Base-by-base conservation (phyloP, 2,329 filamentous ascomycete genomes). In the Triangularia setosa region DNA sequence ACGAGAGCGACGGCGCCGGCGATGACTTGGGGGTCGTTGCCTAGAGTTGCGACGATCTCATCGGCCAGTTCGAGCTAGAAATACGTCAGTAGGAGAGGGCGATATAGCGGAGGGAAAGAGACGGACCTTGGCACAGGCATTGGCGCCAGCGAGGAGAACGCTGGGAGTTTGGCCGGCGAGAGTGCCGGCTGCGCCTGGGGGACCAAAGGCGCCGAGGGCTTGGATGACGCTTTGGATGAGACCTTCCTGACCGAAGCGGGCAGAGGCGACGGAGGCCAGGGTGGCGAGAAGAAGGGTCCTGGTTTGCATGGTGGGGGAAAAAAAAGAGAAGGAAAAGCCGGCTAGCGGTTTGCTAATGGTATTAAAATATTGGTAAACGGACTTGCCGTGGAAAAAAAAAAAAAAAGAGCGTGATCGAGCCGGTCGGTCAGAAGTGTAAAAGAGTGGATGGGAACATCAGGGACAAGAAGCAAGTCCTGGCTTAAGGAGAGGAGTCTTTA, bases 161-260 rank as follows among this genome's bases (percentile, higher is more conserved):
- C 83, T 79, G 56, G 89, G 84, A 28, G 87, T 84, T 16, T 78
- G 78, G 61, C 88, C 88, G 52, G 86, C 84, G 63, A 91, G 83
- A 54, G 87, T 90, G 44, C 81, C 82, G 57, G 88, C 87, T 68
- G 82, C 81, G 53, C 88, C 88, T 1, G 87, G 79, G 48, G 77
- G 75, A 60, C 87, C 87, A 62, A 84, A 82, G 70, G 79, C 78
- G 62, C 79, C 74, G 25, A 90, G 81, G 27, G 80, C 80, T 56
- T 76, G 74, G 68, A 90, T 83, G 64, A 81, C 83, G 24, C 76
- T 71, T 59, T 87, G 85, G 58, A 86, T 82, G 53, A 79, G 70
- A 70, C 88, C 84, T 75, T 90, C 87, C 76, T 89, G 86, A 55
- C 83, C 83, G 74, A 90, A 90, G 69, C 87, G 81, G 65, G 83